Base-by-base conservation (phyloP, 768 basidiomycete species). In the Crassisporium funariophilum region DNA sequence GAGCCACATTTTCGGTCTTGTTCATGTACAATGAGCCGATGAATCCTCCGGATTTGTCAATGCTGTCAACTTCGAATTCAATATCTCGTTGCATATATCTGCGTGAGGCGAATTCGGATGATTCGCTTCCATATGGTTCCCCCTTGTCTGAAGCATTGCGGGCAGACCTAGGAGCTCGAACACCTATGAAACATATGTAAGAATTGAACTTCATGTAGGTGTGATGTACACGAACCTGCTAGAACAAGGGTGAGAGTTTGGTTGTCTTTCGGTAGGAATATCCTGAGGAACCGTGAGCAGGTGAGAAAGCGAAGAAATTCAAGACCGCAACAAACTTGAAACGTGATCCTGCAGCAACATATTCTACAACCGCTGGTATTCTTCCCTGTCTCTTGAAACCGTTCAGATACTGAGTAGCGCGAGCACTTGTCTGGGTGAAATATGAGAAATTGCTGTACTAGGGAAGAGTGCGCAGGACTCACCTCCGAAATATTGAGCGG, bases 1-100 rank as follows among this genome's bases (percentile, higher is more conserved):
- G 73, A 1, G 94, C 97, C 31, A 78, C 88, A 65, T 97, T 98
- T 54, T 91, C 87, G 1, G 77, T 83, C 63, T 92, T 95, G 67
- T 88, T 88, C 55, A 88, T 46, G 65, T 86, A 95, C 44, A 98
- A 74, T 1, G 86, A 69, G 11, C 95, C 95, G 54, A 98, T 95
- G 67, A 95, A 98, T 3, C 97, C 97, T 29, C 95, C 95, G 4
- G 88, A 86, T 68, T 97, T 98, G 73, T 99, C 95, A 12, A 86
- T 81, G 12, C 79, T 78, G 48, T 95, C 91, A 36, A 98, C 84
- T 56, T 91, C 88, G 49, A 98, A 84, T 65, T 99, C 95, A 5
- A 92, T 84, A 59, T 99, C 95, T 21, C 95, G 83, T 65, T 99
- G 95, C 86, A 98, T 86, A 63, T 86, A 94, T 50, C 80, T 78